Evolutionary conservation across 148 eudicot genomes (phyloP), one percentile per base, ranked within the genome.

Genomic region (Drosera capensis): DNA sequence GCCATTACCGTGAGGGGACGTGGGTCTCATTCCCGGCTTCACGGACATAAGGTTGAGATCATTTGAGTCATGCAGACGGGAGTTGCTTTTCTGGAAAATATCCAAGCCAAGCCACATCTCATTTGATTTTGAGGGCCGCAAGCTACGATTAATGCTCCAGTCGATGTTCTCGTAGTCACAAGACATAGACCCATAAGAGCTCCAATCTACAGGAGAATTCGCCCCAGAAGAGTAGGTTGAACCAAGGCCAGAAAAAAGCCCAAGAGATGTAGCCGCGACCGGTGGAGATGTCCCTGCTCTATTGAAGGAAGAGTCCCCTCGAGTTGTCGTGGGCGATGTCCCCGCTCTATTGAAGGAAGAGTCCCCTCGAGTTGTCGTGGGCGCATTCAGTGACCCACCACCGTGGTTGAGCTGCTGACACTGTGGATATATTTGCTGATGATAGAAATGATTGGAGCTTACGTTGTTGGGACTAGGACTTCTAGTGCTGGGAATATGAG

Each of bases 121-220:
- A 24, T 61, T 68, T 11, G 67, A 51, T 64, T 63, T 75, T 7
- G 81, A 40, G 22, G 63, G 47, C 2, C 42, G 37, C 14, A 40
- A 45, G 54, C 41, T 63, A 48, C 62, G 59, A 17, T 90, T 88
- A 66, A 85, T 59, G 55, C 75, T 80, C 95, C 99, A 85, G 46
- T 90, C 99, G 35, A 90, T 78, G 68, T 65, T 80, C 40, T 72
- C 66, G 63, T 78, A 85, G 62, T 84, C 99, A 41, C 72, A 64
- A 35, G 54, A 52, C 64, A 71, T 73, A 1, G 78, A 68, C 28
- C 77, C 72, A 46, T 80, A 73, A 0, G 92, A 64, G 25, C 64
- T 81, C 99, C 99, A 90, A 58, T 90, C 99, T 21, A 78, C 95
- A 0, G 73, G 82, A 45, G 95, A 85, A 8, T 72, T 64, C 16